Base-by-base conservation (phyloP, 2,329 filamentous ascomycete species). In the Pseudogymnoascus sp. region DNA sequence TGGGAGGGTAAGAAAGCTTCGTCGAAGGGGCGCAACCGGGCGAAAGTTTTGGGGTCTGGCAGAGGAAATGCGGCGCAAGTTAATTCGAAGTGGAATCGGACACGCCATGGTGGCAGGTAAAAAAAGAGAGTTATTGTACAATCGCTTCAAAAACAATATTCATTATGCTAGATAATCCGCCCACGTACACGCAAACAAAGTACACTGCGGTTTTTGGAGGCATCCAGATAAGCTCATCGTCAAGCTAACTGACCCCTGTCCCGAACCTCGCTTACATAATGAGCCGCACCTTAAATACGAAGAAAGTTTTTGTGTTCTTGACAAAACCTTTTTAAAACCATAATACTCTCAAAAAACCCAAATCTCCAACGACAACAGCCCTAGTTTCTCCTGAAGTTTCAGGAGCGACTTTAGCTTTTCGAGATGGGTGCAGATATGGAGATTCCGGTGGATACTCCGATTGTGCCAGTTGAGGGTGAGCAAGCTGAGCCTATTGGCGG, bases 1-100 rank as follows among this genome's bases (percentile, higher is more conserved):
- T 58, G 75, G 75, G 62, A 73, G 69, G 39, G 71, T 70, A 65
- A 75, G 68, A 74, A 81, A 80, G 63, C 70, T 66, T 69, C 79
- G 79, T 66, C 82, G 75, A 23, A 14, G 14, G 6, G 45, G 60
- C n/a, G 16, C 36, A 35, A 23, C n/a, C 28, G 23, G 35, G 58
- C 33, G 58, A 5, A 60, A 25, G 33, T 25, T 41, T 14, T 28
- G 33, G 58, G 33, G 23, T 28, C 19, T 23, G 33, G 16, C 16
- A 25, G 58, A 60, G 16, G 58, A 19, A n/a, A 55, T 30, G 49
- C 49, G 58, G 33, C 58, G 58, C 33, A 60, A 16, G 25, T 58
- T 36, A 19, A 60, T 23, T 23, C 33, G 58, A 36, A 60, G 33
- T 23, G 36, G 33, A 41, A 41, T 30, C 7, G 58, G 58, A 19